A percentile compares a stretch with the other conserved stretches of the same genome.
These are phyloP conservation scores for Scenedesmus sp. DNA, from an alignment of 163 green algal species.

Conservation along the genomic window DNA sequence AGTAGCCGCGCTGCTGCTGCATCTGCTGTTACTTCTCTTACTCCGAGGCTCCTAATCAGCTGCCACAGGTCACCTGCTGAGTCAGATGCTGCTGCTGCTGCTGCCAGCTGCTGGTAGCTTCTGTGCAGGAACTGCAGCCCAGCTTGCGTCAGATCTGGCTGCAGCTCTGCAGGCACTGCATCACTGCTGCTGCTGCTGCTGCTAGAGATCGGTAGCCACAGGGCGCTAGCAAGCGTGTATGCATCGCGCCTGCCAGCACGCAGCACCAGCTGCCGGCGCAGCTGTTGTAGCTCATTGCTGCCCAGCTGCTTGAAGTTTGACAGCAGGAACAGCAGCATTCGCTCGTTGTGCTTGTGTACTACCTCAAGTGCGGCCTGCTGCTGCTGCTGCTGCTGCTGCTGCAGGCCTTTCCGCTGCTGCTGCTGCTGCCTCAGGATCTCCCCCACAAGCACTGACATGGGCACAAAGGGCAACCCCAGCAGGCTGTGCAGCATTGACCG, in stretches of 20 bases:
- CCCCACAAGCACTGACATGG: background rate
- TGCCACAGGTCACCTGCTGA: background rate
- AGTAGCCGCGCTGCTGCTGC: background rate
- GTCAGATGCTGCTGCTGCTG: background rate
- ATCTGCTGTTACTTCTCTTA: background rate
- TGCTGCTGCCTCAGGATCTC: conserved; percentile 4
- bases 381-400: background rate
- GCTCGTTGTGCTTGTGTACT: background rate
- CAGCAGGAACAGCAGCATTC: conserved; percentile 26
- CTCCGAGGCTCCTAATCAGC: background rate
- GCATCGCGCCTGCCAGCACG: background rate
- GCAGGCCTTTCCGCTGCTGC: background rate
- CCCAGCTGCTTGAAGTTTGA: background rate
- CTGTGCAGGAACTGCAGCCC: conserved; percentile 12
- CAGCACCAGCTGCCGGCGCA: background rate
- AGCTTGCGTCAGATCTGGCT: background rate
- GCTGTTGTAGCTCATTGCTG: background rate
- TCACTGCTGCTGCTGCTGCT: background rate
- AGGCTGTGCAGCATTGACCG: background rate
- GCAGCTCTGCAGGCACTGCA: background rate
- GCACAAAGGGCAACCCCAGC: background rate
- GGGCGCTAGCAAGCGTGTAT: background rate
- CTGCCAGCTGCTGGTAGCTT: conserved; percentile 2
- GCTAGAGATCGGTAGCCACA: background rate
- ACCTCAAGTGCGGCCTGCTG: background rate